phyloP scores from a whole-genome alignment of 192 early-diverging fungal genomes.

The Dissophora globulifera region DNA sequence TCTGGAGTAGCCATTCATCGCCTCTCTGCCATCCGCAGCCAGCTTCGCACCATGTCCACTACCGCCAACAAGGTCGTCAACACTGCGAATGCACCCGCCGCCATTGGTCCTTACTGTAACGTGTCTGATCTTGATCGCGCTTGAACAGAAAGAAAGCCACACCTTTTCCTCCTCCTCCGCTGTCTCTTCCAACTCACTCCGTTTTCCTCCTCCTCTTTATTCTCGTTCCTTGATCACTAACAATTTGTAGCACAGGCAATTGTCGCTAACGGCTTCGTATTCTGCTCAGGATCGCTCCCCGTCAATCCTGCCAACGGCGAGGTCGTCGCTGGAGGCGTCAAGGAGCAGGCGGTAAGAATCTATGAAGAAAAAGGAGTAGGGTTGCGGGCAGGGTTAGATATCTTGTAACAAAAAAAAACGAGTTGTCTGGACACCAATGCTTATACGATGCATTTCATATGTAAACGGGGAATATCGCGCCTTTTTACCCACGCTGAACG shows the following conservation, averaged over 20 bases:
- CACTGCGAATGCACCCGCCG: slow-evolving; percentile 72
- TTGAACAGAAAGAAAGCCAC: too few species aligned
- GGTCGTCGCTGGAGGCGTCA: slow-evolving; percentile 75
- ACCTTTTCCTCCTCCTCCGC: too few species aligned
- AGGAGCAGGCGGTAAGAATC: slow-evolving; percentile 70
- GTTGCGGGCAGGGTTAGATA: neutral
- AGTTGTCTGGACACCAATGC: neutral
- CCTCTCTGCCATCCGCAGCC: slow-evolving; percentile 50
- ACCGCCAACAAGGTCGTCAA: slow-evolving; percentile 56
- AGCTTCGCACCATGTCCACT: slow-evolving; percentile 28
- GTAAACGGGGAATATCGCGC: too few species aligned
- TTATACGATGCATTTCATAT: too few species aligned
- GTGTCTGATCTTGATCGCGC: neutral
- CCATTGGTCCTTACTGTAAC: slow-evolving; percentile 85
- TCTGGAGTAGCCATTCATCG: slow-evolving; percentile 45
- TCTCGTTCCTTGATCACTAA: too few species aligned
- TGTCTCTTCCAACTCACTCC: too few species aligned
- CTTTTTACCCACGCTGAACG: too few species aligned
- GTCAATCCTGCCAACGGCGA: slow-evolving; percentile 82
- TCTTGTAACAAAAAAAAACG: neutral
- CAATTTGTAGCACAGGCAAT: slow-evolving; percentile 75
- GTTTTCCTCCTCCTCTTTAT: neutral
- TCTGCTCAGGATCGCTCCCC: slow-evolving; percentile 81
- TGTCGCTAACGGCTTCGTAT: slow-evolving; percentile 85
- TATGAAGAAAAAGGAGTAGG: slow-evolving; percentile 8